Base-by-base conservation (phyloP, 345 rosid species). In the Raphanus raphanistrum region DNA sequence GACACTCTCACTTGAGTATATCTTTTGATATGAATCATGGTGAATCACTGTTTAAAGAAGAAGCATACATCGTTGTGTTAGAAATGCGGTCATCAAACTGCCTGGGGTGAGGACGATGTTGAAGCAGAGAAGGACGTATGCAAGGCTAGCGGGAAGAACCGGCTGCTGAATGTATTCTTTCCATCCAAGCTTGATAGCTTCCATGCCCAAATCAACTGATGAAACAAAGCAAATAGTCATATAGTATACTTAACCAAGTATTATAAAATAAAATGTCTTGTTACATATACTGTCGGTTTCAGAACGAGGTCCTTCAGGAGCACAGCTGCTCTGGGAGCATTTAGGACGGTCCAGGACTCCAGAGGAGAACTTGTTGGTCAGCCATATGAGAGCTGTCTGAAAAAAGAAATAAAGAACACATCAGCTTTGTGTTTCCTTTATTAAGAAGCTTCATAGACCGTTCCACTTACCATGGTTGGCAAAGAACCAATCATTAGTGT, bases 41-140 rank as follows among this genome's bases (percentile, higher is more conserved):
- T 21, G 21, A 2, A 61, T 33, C 52, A 33, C 0, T 58, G 69
- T 33, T 59, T 27, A 11, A 9, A 55, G 78, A 28, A 21, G 21
- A 68, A 76, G 7, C 75, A 68, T 88, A 94, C 98, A 91, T 2
- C 86, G 89, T 75, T 94, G 95, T 2, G 90, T 94, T 77, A 94
- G 85, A 87, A 94, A 94, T 32, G 98, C 98, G 2, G 98, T 94
- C 98, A 94, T 94, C 84, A 94, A 82, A 77, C 98, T 90, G 79
- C 97, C 89, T 5, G 99, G 98, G 68, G 92, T 84, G 50, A 94
- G 98, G 76, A 90, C 91, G 61, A 90, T 89, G 79, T 94, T 94
- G 83, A 92, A 90, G 87, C 64, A 90, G 70, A 94, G 90, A 58
- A 94, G 91, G 69, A 92, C 99, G 61, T 73, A 89, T 59, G 99